Conservation (phyloP, 768 basidiomycete genomes). For the Hemileccinum impolitum region DNA sequence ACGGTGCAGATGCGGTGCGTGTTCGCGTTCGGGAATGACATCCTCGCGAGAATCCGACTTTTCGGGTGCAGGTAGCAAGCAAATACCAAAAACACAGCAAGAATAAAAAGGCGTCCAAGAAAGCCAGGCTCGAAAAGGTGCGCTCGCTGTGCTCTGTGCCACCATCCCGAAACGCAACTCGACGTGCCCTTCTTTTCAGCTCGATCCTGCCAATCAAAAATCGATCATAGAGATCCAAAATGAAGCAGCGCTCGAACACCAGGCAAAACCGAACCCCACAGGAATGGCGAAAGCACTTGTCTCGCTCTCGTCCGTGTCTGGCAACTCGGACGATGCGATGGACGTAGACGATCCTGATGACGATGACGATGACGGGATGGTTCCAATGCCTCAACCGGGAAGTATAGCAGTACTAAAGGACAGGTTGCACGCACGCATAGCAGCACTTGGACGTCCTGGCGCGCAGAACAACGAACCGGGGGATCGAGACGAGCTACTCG, state of each 20-base stretch:
- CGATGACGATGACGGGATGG: slow-evolving; percentile 28
- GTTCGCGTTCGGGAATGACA: background rate
- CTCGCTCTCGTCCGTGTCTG: slow-evolving; percentile 4
- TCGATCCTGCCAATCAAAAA: slow-evolving; percentile 90
- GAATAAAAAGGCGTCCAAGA: slow-evolving; percentile 83
- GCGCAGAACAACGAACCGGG: slow-evolving; percentile 40
- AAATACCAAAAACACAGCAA: slow-evolving; percentile 89
- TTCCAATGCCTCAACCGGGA: slow-evolving; percentile 63
- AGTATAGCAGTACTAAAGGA: slow-evolving; percentile 64
- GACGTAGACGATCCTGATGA: slow-evolving; percentile 22
- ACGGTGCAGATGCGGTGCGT: slow-evolving; percentile 16
- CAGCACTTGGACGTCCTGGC: slow-evolving; percentile 52
- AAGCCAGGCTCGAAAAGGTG: slow-evolving; percentile 86
- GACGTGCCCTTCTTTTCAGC: slow-evolving; percentile 42
- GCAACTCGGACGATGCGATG: slow-evolving; percentile 29
- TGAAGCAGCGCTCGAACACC: slow-evolving; percentile 38
- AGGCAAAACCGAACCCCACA: slow-evolving; percentile 34
- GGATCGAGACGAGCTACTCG: slow-evolving; percentile 78
- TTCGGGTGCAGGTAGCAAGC: slow-evolving; percentile 36
- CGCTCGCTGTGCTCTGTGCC: background rate
- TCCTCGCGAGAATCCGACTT: no score
- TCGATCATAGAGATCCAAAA: slow-evolving; percentile 70
- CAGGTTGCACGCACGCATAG: slow-evolving; percentile 75
- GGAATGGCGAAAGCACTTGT: slow-evolving; percentile 47
- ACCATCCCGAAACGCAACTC: background rate